Conservation (phyloP, 345 rosid genomes). For the Corymbia maculata region DNA sequence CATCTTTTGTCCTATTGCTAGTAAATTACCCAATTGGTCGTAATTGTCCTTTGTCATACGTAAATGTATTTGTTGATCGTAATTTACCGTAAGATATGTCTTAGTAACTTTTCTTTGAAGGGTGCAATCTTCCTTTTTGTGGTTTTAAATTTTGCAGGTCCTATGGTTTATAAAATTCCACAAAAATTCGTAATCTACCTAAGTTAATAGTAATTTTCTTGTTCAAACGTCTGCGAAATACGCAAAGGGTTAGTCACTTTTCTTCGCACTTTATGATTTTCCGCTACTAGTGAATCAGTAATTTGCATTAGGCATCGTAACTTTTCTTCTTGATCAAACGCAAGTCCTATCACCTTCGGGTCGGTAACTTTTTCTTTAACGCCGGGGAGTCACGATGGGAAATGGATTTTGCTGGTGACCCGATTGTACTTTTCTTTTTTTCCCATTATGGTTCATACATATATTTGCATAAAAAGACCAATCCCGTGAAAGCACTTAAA, state of each 20-base stretch:
- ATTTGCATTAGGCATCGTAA: background rate
- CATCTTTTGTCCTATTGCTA: background rate
- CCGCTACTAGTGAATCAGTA: background rate
- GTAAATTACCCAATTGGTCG: background rate
- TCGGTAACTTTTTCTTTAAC: background rate
- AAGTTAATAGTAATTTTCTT: background rate
- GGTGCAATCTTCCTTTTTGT: background rate
- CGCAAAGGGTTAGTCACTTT: background rate
- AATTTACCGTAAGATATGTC: background rate
- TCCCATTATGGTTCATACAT: no score
- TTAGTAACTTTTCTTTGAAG: background rate
- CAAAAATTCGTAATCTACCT: background rate
- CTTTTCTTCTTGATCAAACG: background rate
- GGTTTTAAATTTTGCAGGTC: background rate
- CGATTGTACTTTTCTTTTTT: no score
- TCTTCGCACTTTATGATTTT: background rate
- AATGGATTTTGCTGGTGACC: background rate
- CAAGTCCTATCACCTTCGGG: background rate
- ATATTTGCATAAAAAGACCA: no score
- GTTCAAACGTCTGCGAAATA: background rate
- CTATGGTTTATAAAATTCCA: background rate
- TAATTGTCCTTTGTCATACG: background rate
- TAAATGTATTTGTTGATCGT: background rate
- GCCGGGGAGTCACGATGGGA: background rate
- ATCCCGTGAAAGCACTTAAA: no score